Evolutionary conservation across 2,329 filamentous ascomycete genomes (phyloP), one percentile per base, ranked within the genome.

Genomic region (Aspergillus fumigatus): DNA sequence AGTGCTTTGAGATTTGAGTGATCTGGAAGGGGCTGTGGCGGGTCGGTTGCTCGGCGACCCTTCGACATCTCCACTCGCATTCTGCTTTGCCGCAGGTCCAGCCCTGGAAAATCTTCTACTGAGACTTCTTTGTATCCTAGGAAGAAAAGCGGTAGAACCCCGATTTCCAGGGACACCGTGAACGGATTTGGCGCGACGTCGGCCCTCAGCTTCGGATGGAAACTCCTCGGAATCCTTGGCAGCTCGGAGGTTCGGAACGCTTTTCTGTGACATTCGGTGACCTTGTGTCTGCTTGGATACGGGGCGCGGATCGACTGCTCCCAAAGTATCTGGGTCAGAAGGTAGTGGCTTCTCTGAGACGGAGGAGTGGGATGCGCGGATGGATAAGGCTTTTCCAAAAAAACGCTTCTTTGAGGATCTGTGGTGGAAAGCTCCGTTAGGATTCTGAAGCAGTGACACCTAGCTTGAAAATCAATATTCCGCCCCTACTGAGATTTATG

Each of bases 291-390:
- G 56, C 56, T 29, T 63, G 48, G 58, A 48, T 32, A 57, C 45
- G 38, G 58, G 49, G 7, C 54, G 58, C n/a, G 58, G 47, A 3
- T 58, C 54, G 21, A 57, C 53, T 21, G 55, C 32, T 43, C 51
- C 49, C 10, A 50, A 2, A 50, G 57, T 25, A 7, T 48, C 49
- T 35, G 70, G 71, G 55, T 68, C 70, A 38, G 54, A 59, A 10
- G 71, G 70, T 8, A 73, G 60, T 25, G 70, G 70, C 54, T 73
- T 73, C 29, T 70, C 65, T 29, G 59, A 57, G 14, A 51, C 21
- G 23, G 54, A 40, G 6, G 51, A 48, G 11, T 45, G 54, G 25
- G 51, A 38, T 7, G 43, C 5, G 23, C 55, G 53, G 4, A 58
- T 52, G 5, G 62, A 55, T 21, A 51, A 23, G 5, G 53, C 48